Percentiles rank a stretch among this genome's conserved stretches.
Evolutionary conservation across 345 rosid genomes (phyloP).

Genomic region (Gossypium ekmanianum): DNA sequence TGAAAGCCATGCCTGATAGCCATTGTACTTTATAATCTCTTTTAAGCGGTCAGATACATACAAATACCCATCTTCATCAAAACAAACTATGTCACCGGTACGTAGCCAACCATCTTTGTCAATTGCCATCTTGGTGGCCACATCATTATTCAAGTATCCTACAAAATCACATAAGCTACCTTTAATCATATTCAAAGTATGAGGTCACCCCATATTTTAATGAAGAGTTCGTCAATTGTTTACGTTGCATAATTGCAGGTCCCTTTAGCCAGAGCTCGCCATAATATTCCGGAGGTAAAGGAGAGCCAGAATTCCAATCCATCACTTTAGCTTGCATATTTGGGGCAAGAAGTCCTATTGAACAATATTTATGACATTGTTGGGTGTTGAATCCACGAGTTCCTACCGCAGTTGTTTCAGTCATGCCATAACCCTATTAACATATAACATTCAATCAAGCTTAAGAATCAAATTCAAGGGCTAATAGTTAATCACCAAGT

Average conservation of each 20-base stretch:
- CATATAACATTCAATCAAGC: slow-evolving; percentile 4
- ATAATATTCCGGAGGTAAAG: slow-evolving; percentile 54
- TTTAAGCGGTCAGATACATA: slow-evolving; percentile 65
- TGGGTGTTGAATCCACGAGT: slow-evolving; percentile 66
- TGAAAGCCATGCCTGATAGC: slow-evolving; percentile 58
- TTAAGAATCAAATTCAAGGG: neutral
- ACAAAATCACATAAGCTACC: neutral
- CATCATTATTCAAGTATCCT: slow-evolving; percentile 66
- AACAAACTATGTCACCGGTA: slow-evolving; percentile 78
- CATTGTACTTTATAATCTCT: slow-evolving; percentile 84
- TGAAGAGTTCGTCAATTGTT: neutral
- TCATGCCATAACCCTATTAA: slow-evolving; percentile 83
- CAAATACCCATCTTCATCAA: slow-evolving; percentile 74
- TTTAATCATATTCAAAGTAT: neutral
- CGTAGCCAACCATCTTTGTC: slow-evolving; percentile 77
- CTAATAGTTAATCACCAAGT: neutral
- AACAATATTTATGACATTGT: slow-evolving; percentile 38
- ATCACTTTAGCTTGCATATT: slow-evolving; percentile 77
- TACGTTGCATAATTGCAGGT: slow-evolving; percentile 75
- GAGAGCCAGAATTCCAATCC: slow-evolving; percentile 57
- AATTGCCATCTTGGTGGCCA: slow-evolving; percentile 52
- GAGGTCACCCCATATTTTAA: neutral
- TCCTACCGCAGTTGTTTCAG: slow-evolving; percentile 82
- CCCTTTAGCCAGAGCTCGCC: slow-evolving; percentile 95
- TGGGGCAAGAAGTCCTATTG: slow-evolving; percentile 80